A percentile compares a stretch with the other conserved stretches of the same genome.
phyloP scores from a whole-genome alignment of 805 yeast genomes.

The Wickerhamiella hasegawae region DNA sequence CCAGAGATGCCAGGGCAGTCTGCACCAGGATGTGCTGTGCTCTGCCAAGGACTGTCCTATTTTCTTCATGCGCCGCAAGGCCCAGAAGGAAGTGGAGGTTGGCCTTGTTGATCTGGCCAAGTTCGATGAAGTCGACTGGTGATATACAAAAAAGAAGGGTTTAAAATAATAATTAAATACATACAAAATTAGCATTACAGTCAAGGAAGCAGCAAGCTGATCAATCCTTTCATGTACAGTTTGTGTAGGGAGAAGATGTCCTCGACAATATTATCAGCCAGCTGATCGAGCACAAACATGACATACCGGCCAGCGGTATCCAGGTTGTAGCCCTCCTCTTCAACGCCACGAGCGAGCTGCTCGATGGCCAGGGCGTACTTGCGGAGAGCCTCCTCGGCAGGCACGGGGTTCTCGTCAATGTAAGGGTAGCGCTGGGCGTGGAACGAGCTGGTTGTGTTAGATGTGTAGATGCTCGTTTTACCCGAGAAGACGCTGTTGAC shows the following conservation, averaged over 20 bases:
- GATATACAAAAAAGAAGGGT: neutral
- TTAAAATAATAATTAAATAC: neutral
- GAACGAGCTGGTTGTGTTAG: too few relatives aligned
- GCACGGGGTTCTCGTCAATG: too few relatives aligned
- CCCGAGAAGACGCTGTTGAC: too few relatives aligned
- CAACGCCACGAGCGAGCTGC: constrained; percentile 1
- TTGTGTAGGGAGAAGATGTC: constrained; percentile 4
- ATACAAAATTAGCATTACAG: neutral
- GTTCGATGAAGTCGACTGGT: constrained; percentile 38
- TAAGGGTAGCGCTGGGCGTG: too few relatives aligned
- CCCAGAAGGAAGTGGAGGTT: constrained; percentile 51
- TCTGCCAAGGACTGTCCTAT: constrained; percentile 95
- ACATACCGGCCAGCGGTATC: constrained; percentile 1
- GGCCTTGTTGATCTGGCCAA: constrained; percentile 43
- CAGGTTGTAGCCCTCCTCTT: neutral
- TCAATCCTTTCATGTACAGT: constrained; percentile 1
- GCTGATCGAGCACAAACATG: constrained; percentile 3
- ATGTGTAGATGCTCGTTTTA: too few relatives aligned
- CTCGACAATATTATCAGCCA: constrained; percentile 2
- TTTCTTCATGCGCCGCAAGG: constrained; percentile 87
- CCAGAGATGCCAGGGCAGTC: constrained; percentile 90
- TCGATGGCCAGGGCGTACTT: constrained; percentile 1
- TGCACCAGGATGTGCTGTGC: constrained; percentile 91
- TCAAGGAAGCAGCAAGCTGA: neutral
- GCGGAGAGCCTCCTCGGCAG: neutral